Conservation (phyloP, 23 red algal genomes). For the Chondrus crispus region DNA sequence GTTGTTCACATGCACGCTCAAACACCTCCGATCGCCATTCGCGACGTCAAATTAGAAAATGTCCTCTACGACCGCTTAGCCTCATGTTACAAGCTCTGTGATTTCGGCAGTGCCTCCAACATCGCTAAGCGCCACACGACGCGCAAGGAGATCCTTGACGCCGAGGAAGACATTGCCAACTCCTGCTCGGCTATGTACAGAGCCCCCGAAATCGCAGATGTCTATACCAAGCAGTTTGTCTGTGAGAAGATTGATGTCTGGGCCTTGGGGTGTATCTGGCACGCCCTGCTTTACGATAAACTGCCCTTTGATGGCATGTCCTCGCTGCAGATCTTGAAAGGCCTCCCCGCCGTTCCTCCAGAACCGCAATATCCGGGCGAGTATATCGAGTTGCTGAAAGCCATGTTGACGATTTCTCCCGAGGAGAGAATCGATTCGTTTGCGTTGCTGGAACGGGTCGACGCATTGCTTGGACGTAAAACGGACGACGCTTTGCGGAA, state of each 20-base stretch:
- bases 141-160: conserved; percentile 37
- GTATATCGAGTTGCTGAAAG: conserved; percentile 42
- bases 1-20: conserved; percentile 69
- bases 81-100: conserved; percentile 77
- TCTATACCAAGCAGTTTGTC: conserved; percentile 21
- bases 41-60: conserved; percentile 96
- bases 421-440: conserved; percentile 49
- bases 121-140: background rate
- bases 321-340: conserved; percentile 61
- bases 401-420: conserved; percentile 55
- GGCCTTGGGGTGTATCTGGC: conserved; percentile 90
- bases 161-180: conserved; percentile 48
- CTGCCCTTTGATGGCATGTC: conserved; percentile 76
- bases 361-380: conserved; percentile 36
- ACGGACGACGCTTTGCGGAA: background rate
- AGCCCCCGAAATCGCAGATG: conserved; percentile 25
- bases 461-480: background rate
- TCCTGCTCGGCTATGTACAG: conserved; percentile 73
- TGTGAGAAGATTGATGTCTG: conserved; percentile 84
- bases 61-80: conserved; percentile 52
- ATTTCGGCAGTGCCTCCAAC: conserved; percentile 79
- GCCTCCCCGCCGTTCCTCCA: conserved; percentile 8
- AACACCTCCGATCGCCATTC: conserved; percentile 53
- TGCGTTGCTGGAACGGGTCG: conserved; percentile 9
- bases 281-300: conserved; percentile 54